Conservation (phyloP, 2,329 filamentous ascomycete species). For the Curvularia hawaiiensis region DNA sequence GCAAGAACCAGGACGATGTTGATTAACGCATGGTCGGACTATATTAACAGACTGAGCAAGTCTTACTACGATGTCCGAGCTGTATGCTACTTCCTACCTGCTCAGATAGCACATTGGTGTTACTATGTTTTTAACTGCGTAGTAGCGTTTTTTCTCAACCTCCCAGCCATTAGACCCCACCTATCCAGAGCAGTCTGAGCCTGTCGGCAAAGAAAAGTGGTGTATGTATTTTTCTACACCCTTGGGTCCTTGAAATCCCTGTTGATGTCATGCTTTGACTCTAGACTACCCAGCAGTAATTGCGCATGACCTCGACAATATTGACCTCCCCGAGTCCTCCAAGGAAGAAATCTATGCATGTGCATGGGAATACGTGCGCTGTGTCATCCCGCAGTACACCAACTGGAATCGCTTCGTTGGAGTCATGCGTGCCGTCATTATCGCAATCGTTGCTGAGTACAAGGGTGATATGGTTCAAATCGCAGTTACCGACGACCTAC, state of each 20-base stretch:
- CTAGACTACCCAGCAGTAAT: constrained; percentile 1
- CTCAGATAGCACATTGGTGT: not conserved
- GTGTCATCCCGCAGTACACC: constrained; percentile 28
- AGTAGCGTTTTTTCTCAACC: not conserved
- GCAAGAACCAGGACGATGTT: not conserved
- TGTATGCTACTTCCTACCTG: not conserved
- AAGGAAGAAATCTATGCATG: constrained; percentile 22
- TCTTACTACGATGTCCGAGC: not conserved
- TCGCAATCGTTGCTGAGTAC: constrained; percentile 28
- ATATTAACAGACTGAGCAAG: not conserved
- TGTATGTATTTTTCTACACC: not conserved
- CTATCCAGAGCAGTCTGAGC: not conserved
- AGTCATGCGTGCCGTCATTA: constrained; percentile 26
- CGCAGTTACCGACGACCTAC: not conserved
- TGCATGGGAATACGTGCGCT: constrained; percentile 30
- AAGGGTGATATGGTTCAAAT: constrained; percentile 20
- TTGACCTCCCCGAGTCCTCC: not conserved
- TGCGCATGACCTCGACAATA: not conserved
- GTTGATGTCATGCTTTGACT: not conserved
- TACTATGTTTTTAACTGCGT: not conserved
- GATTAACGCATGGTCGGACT: not conserved
- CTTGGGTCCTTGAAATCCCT: too few relatives aligned
- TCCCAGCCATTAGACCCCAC: not conserved
- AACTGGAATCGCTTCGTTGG: constrained; percentile 29
- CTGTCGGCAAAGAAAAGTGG: not conserved